Base-by-base conservation (phyloP, 768 basidiomycete genomes). In the Dentipellis fragilis region DNA sequence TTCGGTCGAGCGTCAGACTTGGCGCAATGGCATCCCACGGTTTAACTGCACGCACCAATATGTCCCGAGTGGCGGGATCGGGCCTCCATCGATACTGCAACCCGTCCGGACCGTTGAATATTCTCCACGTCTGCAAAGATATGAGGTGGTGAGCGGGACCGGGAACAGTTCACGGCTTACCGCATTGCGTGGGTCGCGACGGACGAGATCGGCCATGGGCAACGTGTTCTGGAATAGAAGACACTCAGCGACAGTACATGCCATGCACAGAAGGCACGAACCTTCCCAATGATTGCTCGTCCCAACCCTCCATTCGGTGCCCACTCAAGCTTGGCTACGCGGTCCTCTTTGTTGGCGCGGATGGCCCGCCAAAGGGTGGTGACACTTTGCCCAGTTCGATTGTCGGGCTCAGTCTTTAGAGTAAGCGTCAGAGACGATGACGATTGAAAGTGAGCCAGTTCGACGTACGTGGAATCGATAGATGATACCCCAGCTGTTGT, bases 291-390 rank as follows among this genome's bases (percentile, higher is more conserved):
- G 58, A 87, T 76, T 63, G 89, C 84, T 64, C 89, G 87, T 58
- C 89, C 89, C 51, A 92, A 83, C 55, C 86, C 84, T 58, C 89
- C 89, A 61, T 81, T 89, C 49, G 84, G 73, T 55, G 86, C 80
- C 89, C 89, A 93, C 70, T 93, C 90, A 53, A 92, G 80, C 72
- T 84, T 89, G 60, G 89, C 89, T 65, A 91, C 84, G 47, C 88
- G 84, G 68, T 93, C 89, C 72, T 91, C 89, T 67, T 86, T 89
- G 73, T 85, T 88, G 57, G 85, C 77, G 51, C 89, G 85, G 64
- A 88, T 84, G n/a, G 85, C 73, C 57, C 87, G 83, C 81, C 80
- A 89, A 55, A 92, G 74, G 19, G 86, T 89, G 21, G 89, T 90
- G 54, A 85, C 77, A 62, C 78, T 85, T 65, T 81, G 79, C 21